phyloP scores from a whole-genome alignment of 805 yeast genomes.

The Yarrowia porcina region DNA sequence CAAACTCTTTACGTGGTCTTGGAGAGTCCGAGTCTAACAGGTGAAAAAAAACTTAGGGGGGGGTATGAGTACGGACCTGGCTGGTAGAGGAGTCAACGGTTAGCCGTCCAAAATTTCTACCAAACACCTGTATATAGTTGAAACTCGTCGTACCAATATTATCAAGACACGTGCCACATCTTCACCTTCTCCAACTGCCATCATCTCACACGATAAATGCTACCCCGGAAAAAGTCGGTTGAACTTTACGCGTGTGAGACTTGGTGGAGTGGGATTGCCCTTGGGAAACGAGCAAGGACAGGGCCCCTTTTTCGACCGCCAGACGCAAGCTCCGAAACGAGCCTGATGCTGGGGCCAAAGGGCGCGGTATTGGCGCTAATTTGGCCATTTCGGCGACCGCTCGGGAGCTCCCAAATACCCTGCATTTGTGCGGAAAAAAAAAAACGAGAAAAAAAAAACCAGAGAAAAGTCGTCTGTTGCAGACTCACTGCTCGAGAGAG shows the following conservation, averaged over 20 bases:
- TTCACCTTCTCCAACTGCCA: too few species aligned
- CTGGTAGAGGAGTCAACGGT: too few species aligned
- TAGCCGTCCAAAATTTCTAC: too few species aligned
- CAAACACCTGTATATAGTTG: too few species aligned
- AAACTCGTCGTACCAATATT: too few species aligned
- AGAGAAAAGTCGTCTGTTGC: too few species aligned
- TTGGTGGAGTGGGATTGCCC: neutral
- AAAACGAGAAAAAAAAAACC: too few species aligned
- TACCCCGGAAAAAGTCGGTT: constrained; percentile 26
- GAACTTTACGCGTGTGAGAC: constrained; percentile 1
- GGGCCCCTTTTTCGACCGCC: neutral
- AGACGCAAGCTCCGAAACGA: neutral
- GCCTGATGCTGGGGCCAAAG: neutral
- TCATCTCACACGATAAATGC: neutral
- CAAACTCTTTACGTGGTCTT: neutral
- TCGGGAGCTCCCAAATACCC: neutral
- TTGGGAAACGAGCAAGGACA: neutral
- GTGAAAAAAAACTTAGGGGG: too few species aligned
- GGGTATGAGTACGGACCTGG: too few species aligned
- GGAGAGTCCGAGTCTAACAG: neutral
- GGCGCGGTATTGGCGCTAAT: too few species aligned
- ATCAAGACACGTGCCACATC: too few species aligned
- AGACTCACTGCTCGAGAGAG: too few species aligned
- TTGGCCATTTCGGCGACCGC: neutral
- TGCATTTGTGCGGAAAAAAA: neutral